phyloP scores from a whole-genome alignment of 192 early-diverging fungal species.

The Anaeromyces robustus region DNA sequence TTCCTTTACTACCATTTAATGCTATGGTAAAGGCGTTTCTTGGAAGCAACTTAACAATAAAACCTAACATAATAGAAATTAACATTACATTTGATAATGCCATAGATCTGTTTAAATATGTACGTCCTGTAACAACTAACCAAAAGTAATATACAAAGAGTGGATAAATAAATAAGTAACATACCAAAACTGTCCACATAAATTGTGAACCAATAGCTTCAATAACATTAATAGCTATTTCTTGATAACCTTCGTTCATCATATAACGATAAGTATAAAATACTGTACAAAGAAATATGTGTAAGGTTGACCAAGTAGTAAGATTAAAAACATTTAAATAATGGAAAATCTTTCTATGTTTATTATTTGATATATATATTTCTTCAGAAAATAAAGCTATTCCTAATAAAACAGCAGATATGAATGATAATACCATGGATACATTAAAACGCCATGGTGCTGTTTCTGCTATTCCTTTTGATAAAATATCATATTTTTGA shows the following conservation, averaged over 20 bases:
- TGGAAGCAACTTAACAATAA: not conserved
- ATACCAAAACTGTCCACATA: not conserved
- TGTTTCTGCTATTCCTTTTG: not conserved
- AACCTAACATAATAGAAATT: not conserved
- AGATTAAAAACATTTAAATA: not conserved
- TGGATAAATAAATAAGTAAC: not conserved
- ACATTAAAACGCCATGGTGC: not conserved
- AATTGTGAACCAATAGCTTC: not conserved
- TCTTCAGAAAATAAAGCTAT: not conserved
- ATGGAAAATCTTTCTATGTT: not conserved
- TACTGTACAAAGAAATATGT: not conserved
- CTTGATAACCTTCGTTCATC: not conserved
- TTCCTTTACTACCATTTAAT: not conserved
- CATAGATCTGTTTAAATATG: not conserved
- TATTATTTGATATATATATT: not conserved
- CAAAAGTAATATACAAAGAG: not conserved
- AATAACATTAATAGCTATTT: not conserved
- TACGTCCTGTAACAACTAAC: not conserved
- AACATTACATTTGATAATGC: not conserved
- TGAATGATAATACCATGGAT: not conserved
- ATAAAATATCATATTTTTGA: not conserved
- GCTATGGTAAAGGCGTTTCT: not conserved
- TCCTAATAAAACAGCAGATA: not conserved
- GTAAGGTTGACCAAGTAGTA: not conserved
- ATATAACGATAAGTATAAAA: not conserved